These are phyloP conservation scores for Phytophthora vignae DNA, from an alignment of 352 stramenopile genomes.

Conservation along the genomic window DNA sequence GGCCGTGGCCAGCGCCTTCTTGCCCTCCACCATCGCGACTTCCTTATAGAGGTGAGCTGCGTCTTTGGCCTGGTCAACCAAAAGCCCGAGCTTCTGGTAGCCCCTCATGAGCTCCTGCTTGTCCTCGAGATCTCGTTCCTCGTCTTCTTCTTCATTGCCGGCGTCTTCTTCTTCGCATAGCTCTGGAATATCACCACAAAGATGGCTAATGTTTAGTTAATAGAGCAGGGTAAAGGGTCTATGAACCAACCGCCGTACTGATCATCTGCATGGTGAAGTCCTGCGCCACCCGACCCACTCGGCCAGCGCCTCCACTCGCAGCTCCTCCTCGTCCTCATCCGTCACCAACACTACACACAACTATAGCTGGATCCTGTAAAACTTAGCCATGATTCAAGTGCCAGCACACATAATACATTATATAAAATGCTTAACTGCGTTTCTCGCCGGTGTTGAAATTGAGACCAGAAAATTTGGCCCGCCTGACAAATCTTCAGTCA, in stretches of 20 bases:
- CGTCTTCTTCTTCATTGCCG: slow-evolving; percentile 52
- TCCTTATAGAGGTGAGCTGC: slow-evolving; percentile 45
- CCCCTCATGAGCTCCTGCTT: slow-evolving; percentile 75
- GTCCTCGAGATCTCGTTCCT: slow-evolving; percentile 49
- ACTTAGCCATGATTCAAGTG: too few relatives aligned
- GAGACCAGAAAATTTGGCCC: too few relatives aligned
- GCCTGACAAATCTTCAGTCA: too few relatives aligned
- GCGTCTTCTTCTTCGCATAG: slow-evolving; percentile 75
- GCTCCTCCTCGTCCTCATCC: slow-evolving; percentile 48
- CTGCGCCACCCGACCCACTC: slow-evolving; percentile 73
- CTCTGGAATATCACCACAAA: slow-evolving; percentile 33
- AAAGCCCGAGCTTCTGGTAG: slow-evolving; percentile 52
- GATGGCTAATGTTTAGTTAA: slow-evolving; percentile 19
- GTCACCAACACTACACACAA: background rate
- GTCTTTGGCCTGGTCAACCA: slow-evolving; percentile 60
- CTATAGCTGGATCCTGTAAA: too few relatives aligned
- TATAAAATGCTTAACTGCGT: too few relatives aligned
- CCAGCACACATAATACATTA: too few relatives aligned
- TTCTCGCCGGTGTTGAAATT: too few relatives aligned
- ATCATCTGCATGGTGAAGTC: slow-evolving; percentile 85
- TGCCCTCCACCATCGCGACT: slow-evolving; percentile 49
- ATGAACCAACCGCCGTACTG: slow-evolving; percentile 38
- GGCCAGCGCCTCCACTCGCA: slow-evolving; percentile 75
- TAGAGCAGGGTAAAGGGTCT: slow-evolving; percentile 21
- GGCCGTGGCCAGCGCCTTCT: slow-evolving; percentile 47